phyloP scores from a whole-genome alignment of 2,329 filamentous ascomycete genomes.

The Hypoxylon sp. region DNA sequence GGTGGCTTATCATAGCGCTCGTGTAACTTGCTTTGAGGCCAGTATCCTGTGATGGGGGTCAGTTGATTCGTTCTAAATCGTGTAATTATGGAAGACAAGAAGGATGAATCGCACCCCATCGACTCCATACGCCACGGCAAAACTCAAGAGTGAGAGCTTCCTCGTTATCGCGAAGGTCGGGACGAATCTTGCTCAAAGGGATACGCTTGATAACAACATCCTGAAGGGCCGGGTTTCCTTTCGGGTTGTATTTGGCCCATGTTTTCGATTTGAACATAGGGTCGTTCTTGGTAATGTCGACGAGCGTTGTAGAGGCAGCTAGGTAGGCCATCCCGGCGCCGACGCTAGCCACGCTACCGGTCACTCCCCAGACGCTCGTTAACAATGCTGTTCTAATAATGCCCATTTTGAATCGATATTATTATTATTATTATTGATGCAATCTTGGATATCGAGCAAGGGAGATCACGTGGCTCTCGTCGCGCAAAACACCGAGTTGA shows the following conservation, averaged over 20 bases:
- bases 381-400: conserved; percentile 56
- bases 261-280: conserved; percentile 66
- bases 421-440: neutral
- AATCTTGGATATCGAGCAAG: neutral
- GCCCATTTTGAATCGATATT: conserved; percentile 57
- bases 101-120: conserved; percentile 60
- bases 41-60: conserved; percentile 56
- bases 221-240: conserved; percentile 67
- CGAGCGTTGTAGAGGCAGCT: conserved; percentile 63
- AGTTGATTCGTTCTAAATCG: conserved; percentile 7
- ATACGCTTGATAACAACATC: conserved; percentile 72
- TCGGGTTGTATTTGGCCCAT: conserved; percentile 68
- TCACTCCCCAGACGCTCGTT: conserved; percentile 55
- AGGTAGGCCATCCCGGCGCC: conserved; percentile 60
- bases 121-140: conserved; percentile 73
- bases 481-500: too few species aligned
- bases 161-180: conserved; percentile 69
- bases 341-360: conserved; percentile 58
- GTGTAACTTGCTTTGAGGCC: conserved; percentile 44
- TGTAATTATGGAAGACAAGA: neutral
- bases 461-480: neutral
- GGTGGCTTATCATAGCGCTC: conserved; percentile 45
- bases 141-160: conserved; percentile 68
- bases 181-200: conserved; percentile 69
- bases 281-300: conserved; percentile 66